phyloP scores from a whole-genome alignment of 805 yeast species.

The Nakazawaea ambrosiae region DNA sequence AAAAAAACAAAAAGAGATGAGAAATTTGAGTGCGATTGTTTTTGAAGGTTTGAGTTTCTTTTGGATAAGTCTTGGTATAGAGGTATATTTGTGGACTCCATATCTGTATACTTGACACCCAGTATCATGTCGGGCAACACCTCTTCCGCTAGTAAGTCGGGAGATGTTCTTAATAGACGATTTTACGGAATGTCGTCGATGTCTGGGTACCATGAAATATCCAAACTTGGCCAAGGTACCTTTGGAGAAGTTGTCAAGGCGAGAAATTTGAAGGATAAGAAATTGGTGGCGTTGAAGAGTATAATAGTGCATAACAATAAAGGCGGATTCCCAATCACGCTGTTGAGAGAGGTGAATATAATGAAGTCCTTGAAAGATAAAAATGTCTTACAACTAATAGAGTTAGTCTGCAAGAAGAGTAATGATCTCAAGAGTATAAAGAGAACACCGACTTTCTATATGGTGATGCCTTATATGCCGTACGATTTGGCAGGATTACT shows the following conservation, averaged over 20 bases:
- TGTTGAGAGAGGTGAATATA: constrained; percentile 84
- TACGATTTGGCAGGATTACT: constrained; percentile 86
- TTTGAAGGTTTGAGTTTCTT: no score
- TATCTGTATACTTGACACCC: no score
- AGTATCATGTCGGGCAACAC: no score
- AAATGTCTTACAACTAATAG: constrained; percentile 71
- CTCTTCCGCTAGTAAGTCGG: no score
- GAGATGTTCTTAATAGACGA: not conserved
- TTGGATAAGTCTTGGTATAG: no score
- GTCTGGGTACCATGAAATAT: constrained; percentile 23
- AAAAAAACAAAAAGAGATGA: no score
- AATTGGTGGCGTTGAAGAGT: constrained; percentile 80
- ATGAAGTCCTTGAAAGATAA: constrained; percentile 62
- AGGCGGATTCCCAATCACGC: constrained; percentile 89
- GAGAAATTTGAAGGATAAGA: constrained; percentile 39
- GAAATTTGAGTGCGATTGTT: no score
- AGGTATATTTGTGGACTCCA: no score
- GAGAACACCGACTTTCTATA: constrained; percentile 47
- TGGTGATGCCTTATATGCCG: constrained; percentile 90
- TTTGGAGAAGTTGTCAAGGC: constrained; percentile 64
- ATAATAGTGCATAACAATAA: constrained; percentile 70
- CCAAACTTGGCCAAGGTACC: constrained; percentile 74
- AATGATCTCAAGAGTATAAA: constrained; percentile 19
- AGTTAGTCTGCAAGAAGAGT: constrained; percentile 57
- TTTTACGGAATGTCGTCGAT: constrained; percentile 23